phyloP scores from a whole-genome alignment of 371 early-diverging fungal species.

The Capillidium heterosporum region DNA sequence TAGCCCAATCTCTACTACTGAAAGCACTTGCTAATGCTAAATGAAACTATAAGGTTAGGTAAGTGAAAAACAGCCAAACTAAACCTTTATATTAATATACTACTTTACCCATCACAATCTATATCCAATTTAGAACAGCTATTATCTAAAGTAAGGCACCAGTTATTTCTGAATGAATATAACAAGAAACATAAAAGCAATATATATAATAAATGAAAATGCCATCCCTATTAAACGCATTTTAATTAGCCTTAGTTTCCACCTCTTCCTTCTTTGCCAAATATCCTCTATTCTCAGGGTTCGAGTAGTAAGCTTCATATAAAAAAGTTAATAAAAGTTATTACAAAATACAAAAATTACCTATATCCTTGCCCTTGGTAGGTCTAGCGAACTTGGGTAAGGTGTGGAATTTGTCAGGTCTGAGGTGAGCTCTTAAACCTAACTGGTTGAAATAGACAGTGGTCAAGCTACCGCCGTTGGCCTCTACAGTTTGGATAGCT shows the following conservation, averaged over 20 bases:
- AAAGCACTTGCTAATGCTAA: too few relatives aligned
- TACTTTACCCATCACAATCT: too few relatives aligned
- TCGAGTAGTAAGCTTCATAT: conserved; percentile 27
- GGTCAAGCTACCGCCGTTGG: conserved; percentile 65
- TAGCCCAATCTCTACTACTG: too few relatives aligned
- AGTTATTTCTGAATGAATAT: too few relatives aligned
- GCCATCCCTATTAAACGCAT: too few relatives aligned
- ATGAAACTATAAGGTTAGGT: too few relatives aligned
- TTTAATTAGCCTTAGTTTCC: background rate
- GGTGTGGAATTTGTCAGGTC: conserved; percentile 61
- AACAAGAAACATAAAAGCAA: too few relatives aligned
- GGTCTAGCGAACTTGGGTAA: conserved; percentile 41
- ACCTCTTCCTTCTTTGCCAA: conserved; percentile 24
- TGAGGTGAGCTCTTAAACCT: conserved; percentile 55
- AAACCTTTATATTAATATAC: too few relatives aligned
- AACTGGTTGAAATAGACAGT: conserved; percentile 59
- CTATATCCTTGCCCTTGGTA: conserved; percentile 33
- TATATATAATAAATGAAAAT: too few relatives aligned
- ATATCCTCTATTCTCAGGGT: conserved; percentile 49
- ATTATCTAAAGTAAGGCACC: too few relatives aligned
- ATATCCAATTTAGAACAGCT: too few relatives aligned
- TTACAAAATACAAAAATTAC: conserved; percentile 12
- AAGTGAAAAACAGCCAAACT: too few relatives aligned
- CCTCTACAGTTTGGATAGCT: conserved; percentile 71
- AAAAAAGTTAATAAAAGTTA: background rate